These are phyloP conservation scores for Phytophthora pisi DNA, from an alignment of 352 stramenopile species.

Conservation along the genomic window DNA sequence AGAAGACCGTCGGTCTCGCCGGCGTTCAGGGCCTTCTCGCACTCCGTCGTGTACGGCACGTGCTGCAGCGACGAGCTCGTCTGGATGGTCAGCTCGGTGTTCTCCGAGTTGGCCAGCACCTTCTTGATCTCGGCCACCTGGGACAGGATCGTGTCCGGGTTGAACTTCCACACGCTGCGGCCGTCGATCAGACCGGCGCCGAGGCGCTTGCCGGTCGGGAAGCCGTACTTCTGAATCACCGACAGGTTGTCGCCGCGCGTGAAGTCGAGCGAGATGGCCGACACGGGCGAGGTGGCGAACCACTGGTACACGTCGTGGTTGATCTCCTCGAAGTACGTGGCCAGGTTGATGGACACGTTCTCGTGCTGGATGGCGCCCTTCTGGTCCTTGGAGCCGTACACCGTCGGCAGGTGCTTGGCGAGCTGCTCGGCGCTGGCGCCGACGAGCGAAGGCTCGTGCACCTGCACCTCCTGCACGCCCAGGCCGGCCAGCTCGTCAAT, in stretches of 20 bases:
- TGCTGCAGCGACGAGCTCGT: conserved; percentile 91
- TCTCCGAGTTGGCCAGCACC: conserved; percentile 51
- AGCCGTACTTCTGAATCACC: conserved; percentile 87
- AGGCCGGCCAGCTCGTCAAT: conserved; percentile 73
- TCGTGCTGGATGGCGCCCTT: conserved; percentile 68
- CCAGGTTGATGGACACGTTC: conserved; percentile 73
- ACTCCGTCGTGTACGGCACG: conserved; percentile 88
- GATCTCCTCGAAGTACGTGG: conserved; percentile 92
- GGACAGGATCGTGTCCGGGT: conserved; percentile 60
- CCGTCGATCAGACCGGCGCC: conserved; percentile 90
- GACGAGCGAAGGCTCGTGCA: conserved; percentile 92
- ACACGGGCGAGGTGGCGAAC: conserved; percentile 76
- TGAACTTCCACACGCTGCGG: conserved; percentile 92
- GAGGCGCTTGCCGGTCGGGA: conserved; percentile 85
- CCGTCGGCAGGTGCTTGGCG: conserved; percentile 56
- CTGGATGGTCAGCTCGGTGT: conserved; percentile 78
- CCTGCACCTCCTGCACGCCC: conserved; percentile 87
- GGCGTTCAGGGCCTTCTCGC: conserved; percentile 72
- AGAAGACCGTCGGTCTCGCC: conserved; percentile 75
- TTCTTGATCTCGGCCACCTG: conserved; percentile 68
- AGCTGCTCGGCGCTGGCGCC: conserved; percentile 65
- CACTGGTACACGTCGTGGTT: conserved; percentile 90
- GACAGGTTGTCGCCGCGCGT: conserved; percentile 88
- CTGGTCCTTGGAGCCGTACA: conserved; percentile 69
- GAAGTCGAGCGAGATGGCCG: conserved; percentile 91